Conservation (phyloP, 768 basidiomycete species). For the Termitomyces sp. region DNA sequence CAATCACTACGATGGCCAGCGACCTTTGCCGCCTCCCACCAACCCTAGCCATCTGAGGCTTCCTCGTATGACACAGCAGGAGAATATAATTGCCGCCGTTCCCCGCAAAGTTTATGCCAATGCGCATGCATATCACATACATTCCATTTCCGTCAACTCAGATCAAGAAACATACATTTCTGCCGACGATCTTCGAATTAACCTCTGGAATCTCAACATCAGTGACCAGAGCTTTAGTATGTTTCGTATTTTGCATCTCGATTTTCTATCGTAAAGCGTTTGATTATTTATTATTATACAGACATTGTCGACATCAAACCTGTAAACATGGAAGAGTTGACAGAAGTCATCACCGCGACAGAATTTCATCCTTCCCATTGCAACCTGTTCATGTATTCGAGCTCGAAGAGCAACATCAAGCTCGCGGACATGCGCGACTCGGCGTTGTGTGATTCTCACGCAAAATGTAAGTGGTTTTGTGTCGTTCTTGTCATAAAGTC, state of each 20-base stretch:
- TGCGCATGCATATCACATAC: conserved; percentile 99
- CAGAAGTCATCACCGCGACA: conserved; percentile 99
- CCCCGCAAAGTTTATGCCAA: conserved; percentile 99
- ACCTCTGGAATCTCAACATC: conserved; percentile 98
- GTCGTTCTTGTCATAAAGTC: conserved; percentile 1
- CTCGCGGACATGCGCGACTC: conserved; percentile 99
- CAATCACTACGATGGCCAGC: conserved; percentile 83
- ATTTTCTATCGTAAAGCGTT: conserved; percentile 1
- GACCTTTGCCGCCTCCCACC: conserved; percentile 61
- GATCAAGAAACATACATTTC: conserved; percentile 99
- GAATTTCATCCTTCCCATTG: conserved; percentile 98
- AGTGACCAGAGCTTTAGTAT: conserved; percentile 98
- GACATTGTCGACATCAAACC: conserved; percentile 99
- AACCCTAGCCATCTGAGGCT: conserved; percentile 65
- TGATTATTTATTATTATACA: conserved; percentile 26
- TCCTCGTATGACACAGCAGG: conserved; percentile 90
- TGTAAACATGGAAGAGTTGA: conserved; percentile 99
- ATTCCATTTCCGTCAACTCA: conserved; percentile 98
- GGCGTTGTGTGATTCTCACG: conserved; percentile 92
- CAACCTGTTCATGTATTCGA: conserved; percentile 99
- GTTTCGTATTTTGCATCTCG: conserved; percentile 27
- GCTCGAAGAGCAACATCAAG: conserved; percentile 99
- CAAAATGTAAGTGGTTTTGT: conserved; percentile 71
- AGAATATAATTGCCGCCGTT: conserved; percentile 97
- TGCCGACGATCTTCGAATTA: conserved; percentile 96